A percentile compares a stretch with the other conserved stretches of the same genome.
Conservation (phyloP, 164 flowering plant species). For the Dillenia turbinata region DNA sequence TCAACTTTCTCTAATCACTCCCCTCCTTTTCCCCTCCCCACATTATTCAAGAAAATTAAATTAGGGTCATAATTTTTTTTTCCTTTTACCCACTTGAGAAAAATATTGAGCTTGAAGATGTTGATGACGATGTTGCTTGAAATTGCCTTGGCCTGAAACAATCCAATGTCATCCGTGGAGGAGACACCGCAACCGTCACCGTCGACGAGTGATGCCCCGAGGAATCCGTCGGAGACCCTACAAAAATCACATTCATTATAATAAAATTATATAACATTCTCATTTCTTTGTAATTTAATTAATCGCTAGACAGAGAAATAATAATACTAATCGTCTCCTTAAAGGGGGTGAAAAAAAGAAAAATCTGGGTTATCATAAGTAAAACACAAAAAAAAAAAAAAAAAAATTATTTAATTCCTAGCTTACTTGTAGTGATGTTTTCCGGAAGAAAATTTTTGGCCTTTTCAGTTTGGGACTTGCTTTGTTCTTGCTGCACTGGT, state of each 20-base stretch:
- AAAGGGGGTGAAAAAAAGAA: too few relatives aligned
- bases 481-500: conserved; percentile 3
- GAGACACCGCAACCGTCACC: conserved; percentile 60
- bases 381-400: background rate
- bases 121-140: conserved; percentile 23
- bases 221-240: conserved; percentile 73
- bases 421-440: conserved; percentile 26
- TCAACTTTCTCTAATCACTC: background rate
- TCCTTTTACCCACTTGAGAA: conserved; percentile 17
- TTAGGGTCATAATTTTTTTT: background rate
- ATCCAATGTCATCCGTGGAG: conserved; percentile 50
- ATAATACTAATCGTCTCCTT: too few relatives aligned
- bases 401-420: background rate
- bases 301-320: too few relatives aligned
- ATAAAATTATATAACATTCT: too few relatives aligned
- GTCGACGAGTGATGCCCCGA: conserved; percentile 50
- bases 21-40: background rate
- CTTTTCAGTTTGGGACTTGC: conserved; percentile 24
- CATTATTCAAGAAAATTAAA: too few relatives aligned
- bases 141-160: conserved; percentile 37
- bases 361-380: background rate
- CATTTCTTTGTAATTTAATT: too few relatives aligned
- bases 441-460: conserved; percentile 26
- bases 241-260: background rate
- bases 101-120: conserved; percentile 40